Conservation (phyloP, 2,329 filamentous ascomycete genomes). For the Trichoderma oligosporum region DNA sequence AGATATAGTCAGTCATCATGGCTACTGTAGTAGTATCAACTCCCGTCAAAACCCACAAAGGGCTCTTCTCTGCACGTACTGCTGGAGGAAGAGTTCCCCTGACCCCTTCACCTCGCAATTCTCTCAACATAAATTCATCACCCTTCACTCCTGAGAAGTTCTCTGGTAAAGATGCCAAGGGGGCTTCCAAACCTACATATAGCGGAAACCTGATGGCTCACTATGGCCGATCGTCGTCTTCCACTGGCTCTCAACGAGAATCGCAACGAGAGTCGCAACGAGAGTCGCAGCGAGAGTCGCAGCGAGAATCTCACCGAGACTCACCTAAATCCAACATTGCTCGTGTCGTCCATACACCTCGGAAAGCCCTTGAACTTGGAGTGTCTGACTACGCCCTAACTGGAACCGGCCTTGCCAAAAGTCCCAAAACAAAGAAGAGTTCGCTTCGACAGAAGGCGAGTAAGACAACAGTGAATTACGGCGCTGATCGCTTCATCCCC, state of each 20-base stretch:
- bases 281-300: slow-evolving; percentile 69
- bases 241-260: slow-evolving; percentile 62
- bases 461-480: slow-evolving; percentile 78
- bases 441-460: slow-evolving; percentile 53
- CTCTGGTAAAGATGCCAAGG: slow-evolving; percentile 48
- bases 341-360: slow-evolving; percentile 67
- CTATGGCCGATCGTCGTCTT: slow-evolving; percentile 66
- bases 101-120: slow-evolving; percentile 80
- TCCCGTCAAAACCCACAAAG: slow-evolving; percentile 90
- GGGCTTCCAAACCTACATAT: slow-evolving; percentile 68
- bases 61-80: slow-evolving; percentile 86
- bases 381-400: slow-evolving; percentile 90
- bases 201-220: slow-evolving; percentile 75
- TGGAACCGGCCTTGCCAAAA: slow-evolving; percentile 68
- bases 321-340: slow-evolving; percentile 98
- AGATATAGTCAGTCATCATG: slow-evolving; percentile 56
- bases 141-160: slow-evolving; percentile 71
- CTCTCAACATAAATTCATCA: slow-evolving; percentile 59
- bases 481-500: slow-evolving; percentile 91
- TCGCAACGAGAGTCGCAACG: slow-evolving; percentile 49
- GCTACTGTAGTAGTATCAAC: slow-evolving; percentile 78
- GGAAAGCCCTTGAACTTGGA: slow-evolving; percentile 78
- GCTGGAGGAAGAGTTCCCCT: slow-evolving; percentile 93
- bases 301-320: slow-evolving; percentile 57
- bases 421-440: slow-evolving; percentile 59